These are phyloP conservation scores for Phoenix dactylifera DNA, from an alignment of 176 grass and related monocot species.

Conservation along the genomic window DNA sequence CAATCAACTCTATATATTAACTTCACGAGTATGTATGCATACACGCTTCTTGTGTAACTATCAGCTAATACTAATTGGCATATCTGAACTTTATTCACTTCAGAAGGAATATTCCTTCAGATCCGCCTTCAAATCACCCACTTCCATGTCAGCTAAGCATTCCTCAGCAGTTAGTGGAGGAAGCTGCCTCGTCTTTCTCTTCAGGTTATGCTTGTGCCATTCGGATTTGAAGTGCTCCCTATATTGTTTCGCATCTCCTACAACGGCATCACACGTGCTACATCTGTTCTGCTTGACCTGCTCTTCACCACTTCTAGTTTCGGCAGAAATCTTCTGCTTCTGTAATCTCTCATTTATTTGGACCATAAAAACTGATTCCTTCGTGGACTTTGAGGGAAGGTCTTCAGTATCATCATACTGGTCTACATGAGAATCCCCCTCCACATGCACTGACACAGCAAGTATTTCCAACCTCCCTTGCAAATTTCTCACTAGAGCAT, in stretches of 20 bases:
- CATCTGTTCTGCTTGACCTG: constrained; percentile 52
- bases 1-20: too few relatives aligned
- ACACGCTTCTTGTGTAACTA: too few relatives aligned
- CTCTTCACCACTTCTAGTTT: constrained; percentile 17
- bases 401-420: constrained; percentile 34
- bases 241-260: constrained; percentile 56
- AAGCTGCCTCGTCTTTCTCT: constrained; percentile 45
- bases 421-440: constrained; percentile 48
- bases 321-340: constrained; percentile 40
- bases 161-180: constrained; percentile 53
- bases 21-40: too few relatives aligned
- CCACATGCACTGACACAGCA: constrained; percentile 40
- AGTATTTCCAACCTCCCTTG: constrained; percentile 79
- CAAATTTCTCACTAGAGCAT: constrained; percentile 51
- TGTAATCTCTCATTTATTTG: constrained; percentile 43
- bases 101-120: constrained; percentile 69
- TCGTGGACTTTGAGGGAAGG: constrained; percentile 23
- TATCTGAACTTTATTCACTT: neutral
- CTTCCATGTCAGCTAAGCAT: constrained; percentile 56
- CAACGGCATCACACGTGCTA: constrained; percentile 44
- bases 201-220: constrained; percentile 92
- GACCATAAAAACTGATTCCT: constrained; percentile 20
- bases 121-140: constrained; percentile 40
- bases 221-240: constrained; percentile 73
- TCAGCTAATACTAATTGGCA: too few relatives aligned